Evolutionary conservation across 2,329 filamentous ascomycete genomes (phyloP).

Genomic region (Fusarium oxysporum): DNA sequence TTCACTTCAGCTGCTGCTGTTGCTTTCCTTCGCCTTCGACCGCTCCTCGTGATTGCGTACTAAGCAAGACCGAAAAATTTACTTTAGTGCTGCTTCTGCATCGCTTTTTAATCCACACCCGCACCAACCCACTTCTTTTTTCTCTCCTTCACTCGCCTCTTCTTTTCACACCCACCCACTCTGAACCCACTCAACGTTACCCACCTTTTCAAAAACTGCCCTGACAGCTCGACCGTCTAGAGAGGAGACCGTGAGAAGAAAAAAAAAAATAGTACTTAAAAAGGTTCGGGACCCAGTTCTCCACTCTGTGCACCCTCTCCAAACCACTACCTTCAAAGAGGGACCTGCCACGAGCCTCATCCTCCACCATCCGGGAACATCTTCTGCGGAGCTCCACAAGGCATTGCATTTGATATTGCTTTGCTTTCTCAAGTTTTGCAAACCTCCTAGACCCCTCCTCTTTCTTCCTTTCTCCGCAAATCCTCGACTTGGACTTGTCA

Average conservation of each 20-base stretch:
- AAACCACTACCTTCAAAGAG: conserved; percentile 57
- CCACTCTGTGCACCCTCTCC: conserved; percentile 60
- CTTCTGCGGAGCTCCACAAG: conserved; percentile 46
- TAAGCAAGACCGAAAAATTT: conserved; percentile 32
- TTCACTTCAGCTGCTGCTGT: conserved; percentile 4
- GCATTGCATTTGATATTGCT: conserved; percentile 44
- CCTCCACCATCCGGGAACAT: conserved; percentile 53
- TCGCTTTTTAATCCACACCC: conserved; percentile 39
- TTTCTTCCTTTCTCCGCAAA: conserved; percentile 36
- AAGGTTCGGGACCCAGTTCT: conserved; percentile 59
- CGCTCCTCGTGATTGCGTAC: conserved; percentile 30
- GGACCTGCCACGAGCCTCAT: conserved; percentile 56
- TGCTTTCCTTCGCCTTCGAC: conserved; percentile 20
- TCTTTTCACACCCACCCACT: conserved; percentile 40
- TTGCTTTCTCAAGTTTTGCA: conserved; percentile 35
- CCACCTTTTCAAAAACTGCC: conserved; percentile 47
- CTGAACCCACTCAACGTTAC: conserved; percentile 41
- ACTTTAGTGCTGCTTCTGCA: conserved; percentile 36
- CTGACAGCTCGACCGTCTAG: conserved; percentile 43
- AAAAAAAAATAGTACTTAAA: conserved; percentile 52
- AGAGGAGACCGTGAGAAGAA: conserved; percentile 29
- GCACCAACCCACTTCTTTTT: conserved; percentile 41
- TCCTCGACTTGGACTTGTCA: conserved; percentile 44
- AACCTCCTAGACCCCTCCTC: conserved; percentile 28
- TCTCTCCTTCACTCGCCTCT: conserved; percentile 40